Conservation (phyloP, 1,284 basidiomycete species). For the Exobasidium rhododendri region DNA sequence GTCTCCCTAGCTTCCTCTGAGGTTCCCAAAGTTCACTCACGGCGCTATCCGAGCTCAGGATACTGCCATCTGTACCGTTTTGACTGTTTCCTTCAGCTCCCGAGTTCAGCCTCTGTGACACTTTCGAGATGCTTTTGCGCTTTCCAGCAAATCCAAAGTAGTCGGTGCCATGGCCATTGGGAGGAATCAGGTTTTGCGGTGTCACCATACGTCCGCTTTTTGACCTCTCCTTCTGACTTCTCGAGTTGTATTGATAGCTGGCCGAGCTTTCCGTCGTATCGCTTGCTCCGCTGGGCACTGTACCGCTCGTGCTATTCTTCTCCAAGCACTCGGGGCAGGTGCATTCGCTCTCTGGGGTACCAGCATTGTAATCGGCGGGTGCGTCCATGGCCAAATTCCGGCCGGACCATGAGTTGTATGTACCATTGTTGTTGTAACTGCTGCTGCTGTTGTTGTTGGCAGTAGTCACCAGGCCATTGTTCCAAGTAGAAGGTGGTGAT, state of each 20-base stretch:
- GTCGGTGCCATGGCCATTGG: conserved; percentile 22
- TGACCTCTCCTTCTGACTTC: conserved; percentile 31
- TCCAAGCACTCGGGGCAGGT: conserved; percentile 41
- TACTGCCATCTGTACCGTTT: conserved; percentile 34
- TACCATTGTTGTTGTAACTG: too few species aligned
- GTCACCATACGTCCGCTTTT: conserved; percentile 43
- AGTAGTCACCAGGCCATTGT: neutral
- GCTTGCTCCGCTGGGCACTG: conserved; percentile 44
- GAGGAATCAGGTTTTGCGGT: conserved; percentile 32
- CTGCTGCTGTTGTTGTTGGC: too few species aligned
- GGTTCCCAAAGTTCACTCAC: conserved; percentile 29
- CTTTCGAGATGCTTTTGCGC: neutral
- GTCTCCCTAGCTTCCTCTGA: conserved; percentile 18
- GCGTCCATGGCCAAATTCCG: conserved; percentile 14
- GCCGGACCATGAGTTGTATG: conserved; percentile 12
- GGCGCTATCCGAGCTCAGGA: conserved; percentile 25
- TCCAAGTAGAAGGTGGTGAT: conserved; percentile 19
- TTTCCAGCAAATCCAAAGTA: conserved; percentile 24
- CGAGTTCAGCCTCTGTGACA: neutral
- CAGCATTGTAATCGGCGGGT: conserved; percentile 11
- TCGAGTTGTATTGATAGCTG: conserved; percentile 25
- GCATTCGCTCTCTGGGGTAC: conserved; percentile 42
- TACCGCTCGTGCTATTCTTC: conserved; percentile 32
- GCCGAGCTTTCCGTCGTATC: conserved; percentile 43
- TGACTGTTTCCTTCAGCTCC: conserved; percentile 9